Conservation (phyloP, 148 eudicot genomes). For the Rhododendron molle region DNA sequence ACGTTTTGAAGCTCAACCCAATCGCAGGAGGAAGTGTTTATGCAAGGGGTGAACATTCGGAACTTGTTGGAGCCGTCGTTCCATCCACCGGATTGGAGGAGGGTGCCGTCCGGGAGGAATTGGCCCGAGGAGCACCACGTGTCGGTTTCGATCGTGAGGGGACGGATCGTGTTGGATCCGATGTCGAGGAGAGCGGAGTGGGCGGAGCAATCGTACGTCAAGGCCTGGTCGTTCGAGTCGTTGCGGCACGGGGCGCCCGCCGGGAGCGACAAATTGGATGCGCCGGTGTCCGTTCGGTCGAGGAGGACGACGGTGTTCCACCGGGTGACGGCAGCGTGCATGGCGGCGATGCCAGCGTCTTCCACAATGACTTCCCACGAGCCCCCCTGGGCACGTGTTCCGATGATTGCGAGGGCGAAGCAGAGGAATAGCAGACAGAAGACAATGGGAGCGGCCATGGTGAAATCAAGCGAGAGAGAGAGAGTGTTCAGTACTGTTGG, state of each 20-base stretch:
- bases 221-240: conserved; percentile 16
- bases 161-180: conserved; percentile 13
- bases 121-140: background rate
- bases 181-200: conserved; percentile 73
- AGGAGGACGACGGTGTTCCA: conserved; percentile 75
- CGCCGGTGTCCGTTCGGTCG: conserved; percentile 81
- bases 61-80: conserved; percentile 53
- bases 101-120: background rate
- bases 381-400: background rate
- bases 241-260: background rate
- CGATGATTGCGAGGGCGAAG: background rate
- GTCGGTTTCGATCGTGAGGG: background rate
- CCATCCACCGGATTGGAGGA: conserved; percentile 63
- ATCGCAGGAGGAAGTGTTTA: conserved; percentile 43
- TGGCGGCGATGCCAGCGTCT: background rate
- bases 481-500: background rate
- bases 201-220: conserved; percentile 62
- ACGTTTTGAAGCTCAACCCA: conserved; percentile 67
- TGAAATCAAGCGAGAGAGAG: background rate
- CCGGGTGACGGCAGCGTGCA: conserved; percentile 61
- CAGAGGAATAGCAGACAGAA: background rate
- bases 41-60: conserved; percentile 60
- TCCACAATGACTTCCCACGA: background rate
- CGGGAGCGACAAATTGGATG: conserved; percentile 42
- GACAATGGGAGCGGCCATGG: background rate